Evolutionary conservation across 2,329 filamentous ascomycete genomes (phyloP).

Genomic region (Colletotrichum nymphaeae): DNA sequence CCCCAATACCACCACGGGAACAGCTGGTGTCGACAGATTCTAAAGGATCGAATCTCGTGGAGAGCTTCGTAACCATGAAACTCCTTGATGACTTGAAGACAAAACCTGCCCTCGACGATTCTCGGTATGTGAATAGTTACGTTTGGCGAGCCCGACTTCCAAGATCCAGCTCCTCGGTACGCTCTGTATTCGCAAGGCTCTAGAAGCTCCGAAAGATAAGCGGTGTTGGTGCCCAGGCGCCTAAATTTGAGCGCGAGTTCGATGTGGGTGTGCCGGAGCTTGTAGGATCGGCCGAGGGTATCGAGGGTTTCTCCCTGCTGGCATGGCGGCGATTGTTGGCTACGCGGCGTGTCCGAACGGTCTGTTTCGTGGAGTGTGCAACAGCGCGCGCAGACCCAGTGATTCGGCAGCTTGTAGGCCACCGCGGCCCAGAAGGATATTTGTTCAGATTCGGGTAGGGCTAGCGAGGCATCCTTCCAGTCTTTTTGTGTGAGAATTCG

Average conservation of each 20-base stretch:
- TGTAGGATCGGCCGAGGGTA: neutral
- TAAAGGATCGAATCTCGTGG: neutral
- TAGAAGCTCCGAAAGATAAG: neutral
- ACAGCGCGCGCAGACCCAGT: slow-evolving; percentile 5
- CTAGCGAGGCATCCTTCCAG: neutral
- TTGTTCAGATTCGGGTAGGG: neutral
- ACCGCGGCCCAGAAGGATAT: neutral
- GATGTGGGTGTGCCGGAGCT: neutral
- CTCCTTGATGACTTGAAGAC: neutral
- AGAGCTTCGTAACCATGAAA: neutral
- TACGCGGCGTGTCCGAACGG: neutral
- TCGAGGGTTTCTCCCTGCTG: neutral
- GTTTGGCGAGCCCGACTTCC: neutral
- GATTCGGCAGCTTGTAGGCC: neutral
- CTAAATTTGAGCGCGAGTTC: neutral
- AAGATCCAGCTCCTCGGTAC: neutral
- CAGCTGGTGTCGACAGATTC: neutral
- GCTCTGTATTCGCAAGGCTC: neutral
- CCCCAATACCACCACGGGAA: neutral
- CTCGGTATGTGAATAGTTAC: neutral
- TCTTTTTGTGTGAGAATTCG: neutral
- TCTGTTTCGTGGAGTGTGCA: neutral
- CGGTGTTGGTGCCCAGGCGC: neutral
- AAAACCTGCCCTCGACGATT: neutral
- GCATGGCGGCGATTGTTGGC: neutral